phyloP scores from a whole-genome alignment of 305 asterid species.

The Rubia peregrina region DNA sequence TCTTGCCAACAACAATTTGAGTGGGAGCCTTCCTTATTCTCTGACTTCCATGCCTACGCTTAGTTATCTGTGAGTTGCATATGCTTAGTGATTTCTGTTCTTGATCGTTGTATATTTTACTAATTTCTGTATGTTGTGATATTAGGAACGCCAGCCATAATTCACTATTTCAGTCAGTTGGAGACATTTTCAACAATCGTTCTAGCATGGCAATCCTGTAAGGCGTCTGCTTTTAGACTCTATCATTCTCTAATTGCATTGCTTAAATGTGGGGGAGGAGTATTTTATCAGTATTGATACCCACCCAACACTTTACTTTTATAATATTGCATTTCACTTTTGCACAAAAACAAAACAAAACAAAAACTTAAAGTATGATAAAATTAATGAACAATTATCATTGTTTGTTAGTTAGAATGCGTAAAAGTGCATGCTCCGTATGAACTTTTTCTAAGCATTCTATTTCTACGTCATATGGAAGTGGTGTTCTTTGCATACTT shows the following conservation, averaged over 20 bases:
- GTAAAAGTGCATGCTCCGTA: neutral
- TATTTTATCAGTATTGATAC: too few species aligned
- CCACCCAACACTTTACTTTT: neutral
- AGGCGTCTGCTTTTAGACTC: constrained; percentile 24
- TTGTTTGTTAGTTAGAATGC: neutral
- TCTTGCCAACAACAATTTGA: constrained; percentile 74
- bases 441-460: neutral
- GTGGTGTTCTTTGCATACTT: neutral
- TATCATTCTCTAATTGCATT: constrained; percentile 1
- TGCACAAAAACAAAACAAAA: too few species aligned
- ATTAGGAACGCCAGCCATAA: constrained; percentile 77
- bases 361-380: too few species aligned
- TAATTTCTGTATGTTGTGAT: constrained; percentile 19
- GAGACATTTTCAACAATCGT: constrained; percentile 73
- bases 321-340: neutral
- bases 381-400: neutral
- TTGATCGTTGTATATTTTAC: neutral
- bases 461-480: neutral
- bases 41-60: constrained; percentile 49
- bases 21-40: constrained; percentile 79
- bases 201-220: constrained; percentile 59
- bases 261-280: neutral
- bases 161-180: constrained; percentile 54
- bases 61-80: constrained; percentile 62
- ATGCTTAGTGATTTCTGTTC: constrained; percentile 16